Evolutionary conservation across 2,329 filamentous ascomycete species (phyloP), one percentile per base, ranked within the genome.

Genomic region (Chalara sp.): DNA sequence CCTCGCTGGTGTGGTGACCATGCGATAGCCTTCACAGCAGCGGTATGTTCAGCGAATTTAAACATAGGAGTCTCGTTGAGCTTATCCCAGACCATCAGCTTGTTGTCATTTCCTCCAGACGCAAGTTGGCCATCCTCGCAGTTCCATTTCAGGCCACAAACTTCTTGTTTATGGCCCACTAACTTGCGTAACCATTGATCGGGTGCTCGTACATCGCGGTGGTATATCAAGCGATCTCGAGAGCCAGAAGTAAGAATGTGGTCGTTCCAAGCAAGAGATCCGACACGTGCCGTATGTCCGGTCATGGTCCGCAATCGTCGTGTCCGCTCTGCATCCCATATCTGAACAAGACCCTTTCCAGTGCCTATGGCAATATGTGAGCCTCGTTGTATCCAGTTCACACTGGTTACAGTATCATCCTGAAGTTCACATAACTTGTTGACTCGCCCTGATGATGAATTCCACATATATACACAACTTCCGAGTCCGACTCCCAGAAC

Each of bases 1-100:
- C 92, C 89, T 51, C 89, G 86, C 65, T 97, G 92, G 66, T 99
- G 93, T 7, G 93, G 93, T 37, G 90, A 96, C 93, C 93, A 99
- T 7, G 93, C 85, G 56, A 99, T 96, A 5, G 93, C 93, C 68
- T 99, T 99, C 47, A 99, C 93, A 6, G 93, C 93, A 10, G 93
- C 93, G 35, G 87, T 92, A 67, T 99, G 93, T 57, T 96, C 91
- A 13, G 87, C 87, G 68, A 96, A 97, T 61, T 95, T 95, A 76
- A 88, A 96, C 2, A 95, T 76, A 1, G 93, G 93, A 6, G 90
- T 88, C 60, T 95, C 87, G n/a, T 84, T 89, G 52, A 96, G 78
- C 66, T 95, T 95, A 63, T 99, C 93, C 93, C 93, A 99, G 29
- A 99, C 90, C 80, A 97, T 93, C 44, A 99, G 77, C 67, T 97